Evolutionary conservation across 106 monocot genomes (phyloP), one percentile per base, ranked within the genome.

Genomic region (Iris macrosiphon): DNA sequence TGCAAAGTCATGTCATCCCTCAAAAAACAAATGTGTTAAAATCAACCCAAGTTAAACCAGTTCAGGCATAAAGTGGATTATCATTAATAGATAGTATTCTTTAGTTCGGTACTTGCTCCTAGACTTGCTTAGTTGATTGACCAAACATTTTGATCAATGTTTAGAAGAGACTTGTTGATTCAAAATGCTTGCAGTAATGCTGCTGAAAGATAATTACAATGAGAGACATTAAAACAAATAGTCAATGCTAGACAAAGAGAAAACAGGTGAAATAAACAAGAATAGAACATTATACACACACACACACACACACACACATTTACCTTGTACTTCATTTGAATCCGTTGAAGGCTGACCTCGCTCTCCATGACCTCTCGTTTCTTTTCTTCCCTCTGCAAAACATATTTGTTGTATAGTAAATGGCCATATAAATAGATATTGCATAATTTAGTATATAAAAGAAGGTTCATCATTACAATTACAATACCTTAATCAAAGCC

Each of bases 251-350:
- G n/a, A 26, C 15, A 58, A 57, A 27, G 6, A 56, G 22, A 21
- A 58, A 58, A 27, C 41, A 35, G 27, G 20, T 11, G 21, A 25
- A 21, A 41, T 29, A 39, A 40, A 40, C 24, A n/a, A n/a, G n/a
- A n/a, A n/a, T n/a, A n/a, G n/a, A 1, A 55, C 57, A 25, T 31
- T 12, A 25, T 19, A 25, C n/a, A n/a, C n/a, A n/a, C n/a, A 41
- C 4, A 41, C 6, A 13, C 4, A 0, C 2, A 41, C 4, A 16
- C 40, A 41, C 16, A 30, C n/a, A 13, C 50, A 27, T 52, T 50
- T 79, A 89, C 95, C 85, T 85, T 89, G 60, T 85, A 85, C 53
- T 89, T 85, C 52, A 96, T 69, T 45, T 82, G 95, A 72, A 82
- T 63, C 15, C 74, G 76, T 46, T 89, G 89, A 71, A 96, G 76